These are phyloP conservation scores for Aspergillus saccharolyticus DNA, from an alignment of 495 filamentous ascomycete species.

Conservation along the genomic window DNA sequence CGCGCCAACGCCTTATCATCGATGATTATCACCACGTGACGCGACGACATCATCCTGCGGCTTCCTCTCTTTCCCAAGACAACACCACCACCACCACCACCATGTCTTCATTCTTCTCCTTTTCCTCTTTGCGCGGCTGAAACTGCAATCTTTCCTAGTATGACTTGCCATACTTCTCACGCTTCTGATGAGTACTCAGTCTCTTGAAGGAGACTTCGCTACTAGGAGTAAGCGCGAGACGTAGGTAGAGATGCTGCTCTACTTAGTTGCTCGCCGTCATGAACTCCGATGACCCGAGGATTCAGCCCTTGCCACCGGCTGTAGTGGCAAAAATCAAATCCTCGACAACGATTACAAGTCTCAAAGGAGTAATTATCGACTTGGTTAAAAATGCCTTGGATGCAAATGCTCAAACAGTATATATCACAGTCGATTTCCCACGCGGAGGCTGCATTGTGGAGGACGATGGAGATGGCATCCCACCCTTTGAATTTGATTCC, in stretches of 20 bases:
- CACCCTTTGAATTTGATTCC: conserved; percentile 62
- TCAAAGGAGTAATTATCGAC: conserved; percentile 68
- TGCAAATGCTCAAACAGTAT: conserved; percentile 65
- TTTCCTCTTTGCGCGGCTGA: too few relatives aligned
- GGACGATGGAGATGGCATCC: conserved; percentile 82
- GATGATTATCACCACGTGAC: too few relatives aligned
- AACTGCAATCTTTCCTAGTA: too few relatives aligned
- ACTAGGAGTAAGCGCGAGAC: neutral
- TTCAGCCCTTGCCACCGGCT: conserved; percentile 66
- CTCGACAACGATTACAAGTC: conserved; percentile 67
- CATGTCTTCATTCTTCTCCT: too few relatives aligned
- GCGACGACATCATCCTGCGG: too few relatives aligned
- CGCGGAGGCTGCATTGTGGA: conserved; percentile 80
- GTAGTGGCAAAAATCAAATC: conserved; percentile 85
- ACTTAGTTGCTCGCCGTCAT: conserved; percentile 10
- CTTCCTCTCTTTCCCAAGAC: too few relatives aligned
- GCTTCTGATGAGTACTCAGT: neutral
- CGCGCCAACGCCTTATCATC: too few relatives aligned
- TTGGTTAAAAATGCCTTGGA: conserved; percentile 87
- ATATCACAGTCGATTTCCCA: conserved; percentile 66
- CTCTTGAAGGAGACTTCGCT: neutral
- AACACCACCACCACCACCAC: too few relatives aligned
- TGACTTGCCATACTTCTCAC: too few relatives aligned
- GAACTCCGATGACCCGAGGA: conserved; percentile 34
- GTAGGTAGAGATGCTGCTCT: neutral